These are phyloP conservation scores for Haematococcus lacustris DNA, from an alignment of 139 green algal species.

Conservation along the genomic window DNA sequence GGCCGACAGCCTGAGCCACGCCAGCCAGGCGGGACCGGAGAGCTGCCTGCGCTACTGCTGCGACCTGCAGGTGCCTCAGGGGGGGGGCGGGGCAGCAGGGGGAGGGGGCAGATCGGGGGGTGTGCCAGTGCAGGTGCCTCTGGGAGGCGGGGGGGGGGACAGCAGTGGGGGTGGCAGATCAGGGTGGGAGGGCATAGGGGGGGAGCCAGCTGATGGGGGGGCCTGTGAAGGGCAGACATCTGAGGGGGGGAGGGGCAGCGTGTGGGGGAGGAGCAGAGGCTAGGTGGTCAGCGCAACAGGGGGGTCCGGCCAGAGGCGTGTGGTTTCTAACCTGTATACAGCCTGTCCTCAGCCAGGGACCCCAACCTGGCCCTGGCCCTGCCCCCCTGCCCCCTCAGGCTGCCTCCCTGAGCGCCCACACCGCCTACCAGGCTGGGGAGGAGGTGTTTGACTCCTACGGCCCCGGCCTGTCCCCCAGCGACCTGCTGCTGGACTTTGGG, in stretches of 20 bases:
- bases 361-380: too few relatives aligned
- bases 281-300: background rate
- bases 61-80: background rate
- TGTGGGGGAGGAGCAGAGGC: background rate
- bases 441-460: conserved; percentile 47
- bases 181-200: too few relatives aligned
- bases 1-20: conserved; percentile 53
- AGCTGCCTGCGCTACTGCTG: conserved; percentile 18
- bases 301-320: background rate
- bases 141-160: background rate
- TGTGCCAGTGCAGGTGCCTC: background rate
- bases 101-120: too few relatives aligned
- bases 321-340: background rate
- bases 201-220: background rate
- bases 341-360: background rate
- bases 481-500: conserved; percentile 54
- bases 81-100: background rate
- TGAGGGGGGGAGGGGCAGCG: background rate
- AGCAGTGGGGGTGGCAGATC: background rate
- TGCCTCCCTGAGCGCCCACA: conserved; percentile 7
- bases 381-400: background rate
- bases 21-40: conserved; percentile 23
- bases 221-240: background rate
- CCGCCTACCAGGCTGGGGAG: conserved; percentile 14
- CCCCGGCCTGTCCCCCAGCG: conserved; percentile 22